Base-by-base conservation (phyloP, 2,329 filamentous ascomycete species). In the Rutstroemia sp. region DNA sequence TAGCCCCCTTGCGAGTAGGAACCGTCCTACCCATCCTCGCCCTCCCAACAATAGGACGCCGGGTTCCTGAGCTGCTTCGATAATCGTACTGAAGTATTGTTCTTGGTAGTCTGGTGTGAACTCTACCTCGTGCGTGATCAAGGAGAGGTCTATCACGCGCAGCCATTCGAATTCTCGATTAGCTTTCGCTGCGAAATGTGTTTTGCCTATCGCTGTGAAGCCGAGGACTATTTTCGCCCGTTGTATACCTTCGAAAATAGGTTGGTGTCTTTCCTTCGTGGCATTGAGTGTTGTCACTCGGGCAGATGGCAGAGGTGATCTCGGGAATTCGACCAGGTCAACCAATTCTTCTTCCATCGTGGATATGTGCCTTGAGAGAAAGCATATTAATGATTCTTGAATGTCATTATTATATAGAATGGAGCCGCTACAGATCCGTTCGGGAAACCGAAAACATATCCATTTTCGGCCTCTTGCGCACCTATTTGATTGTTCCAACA, bases 131-230 rank as follows among this genome's bases (percentile, higher is more conserved):
- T 55, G 46, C 14, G 38, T 21, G 17, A 42, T 34, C 14, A 55
- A 39, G 12, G 53, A 55, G 41, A 42, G 42, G 8, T 55, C 53
- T 44, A 55, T 55, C 25, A 55, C 53, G 44, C 34, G 46, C 19
- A 55, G 12, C 53, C 53, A 55, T 44, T 51, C 47, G 25, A 51
- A 55, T 38, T 51, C 53, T 16, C 47, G 53, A 16, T 55, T 55
- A 7, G 53, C 53, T 44, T 37, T 44, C 9, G 53, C 53, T 12
- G 53, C 53, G 5, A 51, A 19, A n/a, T 55, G 46, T n/a, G 47
- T 50, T 10, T 50, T 51, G 9, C 53, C 53, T 42, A 55, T 44
- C 16, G 23, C 47, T 5, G 53, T 48, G 8, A 55, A 55, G 1
- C 53, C 23, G 6, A 55, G 37, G 5, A 55, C 50, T 2, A 55